phyloP scores from a whole-genome alignment of 805 yeast genomes.

The Kuraishia floccosa region DNA sequence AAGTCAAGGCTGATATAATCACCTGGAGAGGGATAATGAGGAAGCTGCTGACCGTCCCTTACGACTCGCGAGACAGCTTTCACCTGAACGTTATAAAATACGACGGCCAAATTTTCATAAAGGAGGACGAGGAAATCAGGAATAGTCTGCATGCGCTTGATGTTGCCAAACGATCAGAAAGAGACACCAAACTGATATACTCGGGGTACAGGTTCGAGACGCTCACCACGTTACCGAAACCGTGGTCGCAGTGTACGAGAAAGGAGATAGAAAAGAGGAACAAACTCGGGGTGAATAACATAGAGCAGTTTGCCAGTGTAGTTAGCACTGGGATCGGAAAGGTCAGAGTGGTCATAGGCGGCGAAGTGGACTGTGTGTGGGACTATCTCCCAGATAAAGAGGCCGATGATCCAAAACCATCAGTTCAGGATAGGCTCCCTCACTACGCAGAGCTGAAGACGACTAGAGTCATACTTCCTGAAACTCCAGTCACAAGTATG shows the following conservation, averaged over 20 bases:
- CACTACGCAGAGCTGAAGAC: constrained; percentile 88
- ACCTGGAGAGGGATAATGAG: constrained; percentile 85
- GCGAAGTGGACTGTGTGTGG: constrained; percentile 87
- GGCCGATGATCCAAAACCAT: constrained; percentile 7
- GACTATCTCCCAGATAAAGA: constrained; percentile 54
- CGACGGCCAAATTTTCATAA: constrained; percentile 68
- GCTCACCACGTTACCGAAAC: constrained; percentile 61
- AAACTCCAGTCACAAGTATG: constrained; percentile 49
- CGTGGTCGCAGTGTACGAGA: constrained; percentile 63
- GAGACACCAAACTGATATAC: constrained; percentile 29
- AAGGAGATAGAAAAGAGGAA: constrained; percentile 55
- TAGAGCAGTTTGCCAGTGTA: constrained; percentile 72
- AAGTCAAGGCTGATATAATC: constrained; percentile 51
- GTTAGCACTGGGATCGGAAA: constrained; percentile 79
- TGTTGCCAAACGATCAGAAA: constrained; percentile 13
- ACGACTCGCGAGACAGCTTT: constrained; percentile 41
- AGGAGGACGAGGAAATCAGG: constrained; percentile 23
- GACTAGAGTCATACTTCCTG: constrained; percentile 38
- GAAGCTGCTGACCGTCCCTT: constrained; percentile 57
- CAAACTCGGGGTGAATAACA: constrained; percentile 50
- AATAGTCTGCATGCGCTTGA: too few relatives aligned
- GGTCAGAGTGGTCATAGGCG: constrained; percentile 59
- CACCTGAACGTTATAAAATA: constrained; percentile 53
- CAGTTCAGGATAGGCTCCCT: constrained; percentile 35
- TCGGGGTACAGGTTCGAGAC: constrained; percentile 84